These are phyloP conservation scores for Lipomyces sp. DNA, from an alignment of 805 yeast genomes.

Conservation along the genomic window DNA sequence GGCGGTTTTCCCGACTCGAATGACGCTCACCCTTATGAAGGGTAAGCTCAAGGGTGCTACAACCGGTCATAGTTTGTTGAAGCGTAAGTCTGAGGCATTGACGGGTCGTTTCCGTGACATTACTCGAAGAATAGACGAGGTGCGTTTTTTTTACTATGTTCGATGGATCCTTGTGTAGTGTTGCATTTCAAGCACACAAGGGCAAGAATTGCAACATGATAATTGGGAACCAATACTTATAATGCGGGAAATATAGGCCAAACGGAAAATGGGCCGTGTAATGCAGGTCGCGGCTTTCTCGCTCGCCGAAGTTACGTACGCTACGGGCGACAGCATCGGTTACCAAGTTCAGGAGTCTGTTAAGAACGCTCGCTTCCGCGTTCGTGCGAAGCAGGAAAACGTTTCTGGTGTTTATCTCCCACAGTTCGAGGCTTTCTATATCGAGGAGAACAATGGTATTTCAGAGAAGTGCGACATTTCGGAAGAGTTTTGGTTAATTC, in stretches of 20 bases:
- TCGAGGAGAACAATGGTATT: conserved; percentile 69
- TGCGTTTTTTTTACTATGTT: conserved; percentile 31
- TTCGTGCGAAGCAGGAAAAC: conserved; percentile 90
- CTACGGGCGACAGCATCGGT: conserved; percentile 94
- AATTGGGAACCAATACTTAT: not conserved
- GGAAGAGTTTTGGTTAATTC: not conserved
- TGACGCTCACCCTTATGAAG: conserved; percentile 90
- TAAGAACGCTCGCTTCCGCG: conserved; percentile 82
- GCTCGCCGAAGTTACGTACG: conserved; percentile 94
- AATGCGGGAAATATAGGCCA: conserved; percentile 53
- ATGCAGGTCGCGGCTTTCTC: conserved; percentile 99
- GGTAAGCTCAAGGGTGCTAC: conserved; percentile 95
- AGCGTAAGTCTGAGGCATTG: conserved; percentile 95
- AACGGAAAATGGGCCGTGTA: conserved; percentile 95
- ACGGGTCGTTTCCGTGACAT: conserved; percentile 96
- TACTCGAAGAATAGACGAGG: conserved; percentile 89
- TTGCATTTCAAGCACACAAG: too few species aligned
- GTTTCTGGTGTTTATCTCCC: conserved; percentile 96
- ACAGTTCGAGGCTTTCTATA: conserved; percentile 82
- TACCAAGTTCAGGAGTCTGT: conserved; percentile 96
- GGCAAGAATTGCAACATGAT: not conserved
- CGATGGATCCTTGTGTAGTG: not conserved
- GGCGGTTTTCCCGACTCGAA: conserved; percentile 38
- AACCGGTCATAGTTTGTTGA: conserved; percentile 90
- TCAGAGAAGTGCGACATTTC: not conserved